phyloP scores from a whole-genome alignment of 768 basidiomycete genomes.

The Tulasnella sp. region DNA sequence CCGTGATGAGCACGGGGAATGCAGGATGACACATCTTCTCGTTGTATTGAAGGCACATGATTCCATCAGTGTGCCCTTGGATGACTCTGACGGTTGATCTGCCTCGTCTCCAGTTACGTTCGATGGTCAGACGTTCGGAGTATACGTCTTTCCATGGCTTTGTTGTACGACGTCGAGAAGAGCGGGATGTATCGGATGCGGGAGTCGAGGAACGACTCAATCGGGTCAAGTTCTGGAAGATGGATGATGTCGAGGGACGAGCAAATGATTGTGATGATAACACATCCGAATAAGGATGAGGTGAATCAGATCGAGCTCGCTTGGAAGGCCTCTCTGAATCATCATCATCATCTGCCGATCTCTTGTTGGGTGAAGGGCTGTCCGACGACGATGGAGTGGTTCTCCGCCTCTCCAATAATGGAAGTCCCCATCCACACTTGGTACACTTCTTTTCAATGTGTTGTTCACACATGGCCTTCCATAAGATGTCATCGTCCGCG shows the following conservation, averaged over 20 bases:
- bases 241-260: too few relatives aligned
- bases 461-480: slow-evolving; percentile 94
- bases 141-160: slow-evolving; percentile 99
- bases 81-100: slow-evolving; percentile 73
- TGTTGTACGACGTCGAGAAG: slow-evolving; percentile 11
- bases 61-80: slow-evolving; percentile 86
- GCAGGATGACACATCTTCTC: slow-evolving; percentile 70
- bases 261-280: too few relatives aligned
- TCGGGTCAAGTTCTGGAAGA: too few relatives aligned
- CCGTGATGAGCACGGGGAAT: slow-evolving; percentile 92
- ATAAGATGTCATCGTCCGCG: slow-evolving; percentile 91
- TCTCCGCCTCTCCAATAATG: slow-evolving; percentile 62
- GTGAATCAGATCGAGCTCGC: slow-evolving; percentile 34
- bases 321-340: slow-evolving; percentile 33
- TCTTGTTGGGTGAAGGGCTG: not conserved
- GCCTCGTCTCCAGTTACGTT: slow-evolving; percentile 94
- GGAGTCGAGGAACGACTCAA: slow-evolving; percentile 1
- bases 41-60: slow-evolving; percentile 94
- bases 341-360: not conserved
- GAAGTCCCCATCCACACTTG: slow-evolving; percentile 96
- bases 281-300: not conserved
- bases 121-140: slow-evolving; percentile 89
- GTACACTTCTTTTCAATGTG: slow-evolving; percentile 94
- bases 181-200: not conserved
- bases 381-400: not conserved